Base-by-base conservation (phyloP, 345 rosid species). In the Turnera subulata region DNA sequence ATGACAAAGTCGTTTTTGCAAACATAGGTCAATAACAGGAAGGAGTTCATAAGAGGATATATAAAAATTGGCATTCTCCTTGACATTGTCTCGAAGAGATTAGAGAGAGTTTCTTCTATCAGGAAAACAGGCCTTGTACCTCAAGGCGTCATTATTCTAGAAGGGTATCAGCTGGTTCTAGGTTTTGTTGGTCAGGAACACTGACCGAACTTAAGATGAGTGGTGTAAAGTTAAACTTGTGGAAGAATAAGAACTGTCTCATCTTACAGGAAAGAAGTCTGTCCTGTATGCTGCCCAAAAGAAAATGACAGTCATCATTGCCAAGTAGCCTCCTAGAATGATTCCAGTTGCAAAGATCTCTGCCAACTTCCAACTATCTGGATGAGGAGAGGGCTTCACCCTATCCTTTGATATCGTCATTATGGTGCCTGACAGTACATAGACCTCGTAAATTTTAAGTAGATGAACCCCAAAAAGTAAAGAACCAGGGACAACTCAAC, bases 341-440 rank as follows among this genome's bases (percentile, higher is more conserved):
- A 93, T 62, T 12, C 99, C 97, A 25, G 99, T 93, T 0, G 95
- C 76, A 54, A 89, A 89, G 59, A 93, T 93, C 70, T 93, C 99
- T 0, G 99, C 77, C 53, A 93, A 80, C 77, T 89, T 93, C 99
- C 99, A 87, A 79, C 99, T 89, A 82, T 93, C 99, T 6, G 96
- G 97, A 45, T 85, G 82, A 73, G 96, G 97, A 59, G 99, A 93
- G 58, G 99, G 99, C 63, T 93, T 93, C 81, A 93, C 99, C 63
- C 97, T 84, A 55, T 93, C 99, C 72, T 93, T 89, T 6, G 99
- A 93, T 76, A 93, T 93, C 4, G 99, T 93, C 99, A 85, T 93
- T 40, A 93, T 93, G 46, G 97, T 89, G 62, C 99, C 99, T 93
- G 77, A 14, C 37, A 53, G 25, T 38, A 1, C 24, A 13, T 25